These are phyloP conservation scores for Cystobasidiaceae sp. DNA, from an alignment of 1,284 basidiomycete species.

Conservation along the genomic window DNA sequence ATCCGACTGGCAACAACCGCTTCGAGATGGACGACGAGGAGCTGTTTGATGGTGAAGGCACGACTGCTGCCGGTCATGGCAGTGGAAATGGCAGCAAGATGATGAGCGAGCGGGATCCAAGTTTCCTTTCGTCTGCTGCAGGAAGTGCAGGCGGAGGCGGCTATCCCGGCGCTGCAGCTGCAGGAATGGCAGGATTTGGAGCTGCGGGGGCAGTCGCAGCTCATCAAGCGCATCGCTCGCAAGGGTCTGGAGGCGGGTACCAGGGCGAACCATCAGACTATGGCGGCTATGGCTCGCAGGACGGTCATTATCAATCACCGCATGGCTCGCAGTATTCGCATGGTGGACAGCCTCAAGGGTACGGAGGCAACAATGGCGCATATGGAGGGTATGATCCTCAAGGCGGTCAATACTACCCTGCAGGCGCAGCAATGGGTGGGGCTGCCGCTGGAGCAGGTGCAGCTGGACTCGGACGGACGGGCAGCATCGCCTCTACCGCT, in stretches of 20 bases:
- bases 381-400: conserved; percentile 16
- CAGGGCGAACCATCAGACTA: background rate
- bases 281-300: conserved; percentile 15
- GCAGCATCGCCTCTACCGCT: conserved; percentile 26
- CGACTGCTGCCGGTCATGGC: conserved; percentile 3
- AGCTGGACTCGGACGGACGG: conserved; percentile 12
- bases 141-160: conserved; percentile 15
- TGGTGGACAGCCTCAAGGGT: conserved; percentile 4
- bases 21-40: conserved; percentile 32
- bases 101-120: conserved; percentile 28
- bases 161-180: conserved; percentile 10
- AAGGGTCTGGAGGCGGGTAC: conserved; percentile 2
- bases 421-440: background rate
- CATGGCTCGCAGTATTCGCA: conserved; percentile 6
- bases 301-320: conserved; percentile 10
- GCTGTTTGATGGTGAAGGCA: conserved; percentile 15
- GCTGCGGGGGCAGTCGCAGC: conserved; percentile 20
- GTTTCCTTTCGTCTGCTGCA: conserved; percentile 29
- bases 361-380: background rate
- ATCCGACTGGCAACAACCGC: conserved; percentile 28
- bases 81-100: conserved; percentile 10
- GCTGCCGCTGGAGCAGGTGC: conserved; percentile 4
- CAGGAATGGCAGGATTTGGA: conserved; percentile 17
- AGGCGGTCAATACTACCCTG: conserved; percentile 2
- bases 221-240: conserved; percentile 13